These are phyloP conservation scores for Cadophora sp. DNA, from an alignment of 2,329 filamentous ascomycete genomes.

Conservation along the genomic window DNA sequence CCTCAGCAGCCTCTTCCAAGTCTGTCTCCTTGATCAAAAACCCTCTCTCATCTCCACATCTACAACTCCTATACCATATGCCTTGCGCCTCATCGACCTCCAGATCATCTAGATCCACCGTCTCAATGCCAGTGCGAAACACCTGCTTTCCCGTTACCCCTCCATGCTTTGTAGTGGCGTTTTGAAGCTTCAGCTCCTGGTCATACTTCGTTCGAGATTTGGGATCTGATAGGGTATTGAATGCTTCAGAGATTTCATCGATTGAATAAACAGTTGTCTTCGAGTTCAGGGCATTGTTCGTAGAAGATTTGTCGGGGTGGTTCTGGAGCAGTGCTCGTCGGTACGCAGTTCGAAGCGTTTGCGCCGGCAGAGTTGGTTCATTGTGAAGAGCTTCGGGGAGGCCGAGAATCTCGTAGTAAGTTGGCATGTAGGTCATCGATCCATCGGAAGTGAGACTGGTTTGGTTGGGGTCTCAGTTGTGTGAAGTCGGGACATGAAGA, in stretches of 20 bases:
- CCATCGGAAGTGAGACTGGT: constrained; percentile 28
- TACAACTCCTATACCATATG: constrained; percentile 64
- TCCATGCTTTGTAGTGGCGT: constrained; percentile 33
- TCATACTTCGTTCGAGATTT: constrained; percentile 61
- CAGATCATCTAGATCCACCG: constrained; percentile 70
- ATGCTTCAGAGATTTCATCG: constrained; percentile 69
- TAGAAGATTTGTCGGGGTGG: constrained; percentile 57
- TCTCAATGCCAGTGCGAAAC: constrained; percentile 67
- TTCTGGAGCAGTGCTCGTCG: constrained; percentile 68
- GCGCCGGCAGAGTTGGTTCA: constrained; percentile 51
- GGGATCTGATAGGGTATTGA: constrained; percentile 60
- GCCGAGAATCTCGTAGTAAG: constrained; percentile 67
- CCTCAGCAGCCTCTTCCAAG: constrained; percentile 62
- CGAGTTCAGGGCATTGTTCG: constrained; percentile 26
- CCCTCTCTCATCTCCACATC: constrained; percentile 68
- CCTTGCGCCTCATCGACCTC: constrained; percentile 54
- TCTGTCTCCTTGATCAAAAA: constrained; percentile 66
- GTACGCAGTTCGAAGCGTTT: constrained; percentile 67
- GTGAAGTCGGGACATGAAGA: not conserved
- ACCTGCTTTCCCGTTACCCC: constrained; percentile 34
- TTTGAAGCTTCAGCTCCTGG: constrained; percentile 50
- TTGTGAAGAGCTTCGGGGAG: constrained; percentile 58
- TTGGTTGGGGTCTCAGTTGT: constrained; percentile 3
- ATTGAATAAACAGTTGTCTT: constrained; percentile 54
- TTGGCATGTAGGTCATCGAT: constrained; percentile 47